phyloP scores from a whole-genome alignment of 2,329 filamentous ascomycete genomes.

The Venturia oleaginea region DNA sequence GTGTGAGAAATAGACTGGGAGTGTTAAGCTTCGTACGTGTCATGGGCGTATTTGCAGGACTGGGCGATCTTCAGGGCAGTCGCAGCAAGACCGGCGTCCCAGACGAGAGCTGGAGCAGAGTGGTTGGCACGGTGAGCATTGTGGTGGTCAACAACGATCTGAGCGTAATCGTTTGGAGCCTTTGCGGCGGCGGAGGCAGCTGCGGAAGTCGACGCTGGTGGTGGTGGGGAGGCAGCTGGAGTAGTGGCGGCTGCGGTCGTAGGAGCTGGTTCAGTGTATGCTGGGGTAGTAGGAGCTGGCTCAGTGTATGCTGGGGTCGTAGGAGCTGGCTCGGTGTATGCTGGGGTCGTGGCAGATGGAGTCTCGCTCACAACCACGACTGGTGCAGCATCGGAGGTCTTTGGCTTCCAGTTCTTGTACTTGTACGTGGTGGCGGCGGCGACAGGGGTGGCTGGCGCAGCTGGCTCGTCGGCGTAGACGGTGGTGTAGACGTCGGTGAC shows the following conservation, averaged over 20 bases:
- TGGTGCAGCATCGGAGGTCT: background rate
- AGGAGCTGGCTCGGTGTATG: background rate
- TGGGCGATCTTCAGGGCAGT: conserved; percentile 57
- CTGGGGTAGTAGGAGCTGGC: background rate
- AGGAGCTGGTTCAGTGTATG: background rate
- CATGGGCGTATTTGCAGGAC: conserved; percentile 64
- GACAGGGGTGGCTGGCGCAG: background rate
- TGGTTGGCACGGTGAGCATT: conserved; percentile 82
- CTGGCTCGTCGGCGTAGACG: conserved; percentile 5
- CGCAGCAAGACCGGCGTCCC: conserved; percentile 53
- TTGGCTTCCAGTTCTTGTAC: background rate
- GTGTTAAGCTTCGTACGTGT: conserved; percentile 48
- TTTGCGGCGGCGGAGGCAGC: background rate
- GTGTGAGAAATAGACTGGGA: conserved; percentile 7
- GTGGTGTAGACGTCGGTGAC: conserved; percentile 11
- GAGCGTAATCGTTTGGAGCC: conserved; percentile 5
- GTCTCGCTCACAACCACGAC: conserved; percentile 4
- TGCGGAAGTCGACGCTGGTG: background rate
- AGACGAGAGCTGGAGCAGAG: conserved; percentile 55
- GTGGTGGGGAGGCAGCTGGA: background rate
- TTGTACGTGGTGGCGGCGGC: background rate
- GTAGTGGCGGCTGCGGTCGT: background rate
- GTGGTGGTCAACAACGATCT: conserved; percentile 51
- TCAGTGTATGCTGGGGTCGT: background rate
- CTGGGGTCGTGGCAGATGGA: background rate